These are phyloP conservation scores for Stephanocyclus meneghinianus DNA, from an alignment of 352 stramenopile species.

Conservation along the genomic window DNA sequence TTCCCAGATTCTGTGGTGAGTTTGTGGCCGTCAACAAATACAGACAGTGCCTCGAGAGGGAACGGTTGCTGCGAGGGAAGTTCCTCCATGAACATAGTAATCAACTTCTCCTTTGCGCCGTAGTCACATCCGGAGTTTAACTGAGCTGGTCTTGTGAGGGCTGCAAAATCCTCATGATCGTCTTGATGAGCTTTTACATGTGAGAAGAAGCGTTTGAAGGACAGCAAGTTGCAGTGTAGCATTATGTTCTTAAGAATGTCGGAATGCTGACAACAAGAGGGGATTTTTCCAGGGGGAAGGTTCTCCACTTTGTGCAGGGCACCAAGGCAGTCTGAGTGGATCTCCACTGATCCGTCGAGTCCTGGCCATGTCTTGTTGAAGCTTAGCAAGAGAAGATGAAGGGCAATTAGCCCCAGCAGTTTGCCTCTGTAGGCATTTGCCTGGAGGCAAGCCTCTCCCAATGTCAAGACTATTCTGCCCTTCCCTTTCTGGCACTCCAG, in stretches of 20 bases:
- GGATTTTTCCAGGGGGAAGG: constrained; percentile 8
- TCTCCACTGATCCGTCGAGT: not conserved
- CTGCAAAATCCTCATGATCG: not conserved
- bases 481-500: not conserved
- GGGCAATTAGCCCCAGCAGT: constrained; percentile 6
- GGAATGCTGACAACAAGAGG: constrained; percentile 8
- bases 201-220: not conserved
- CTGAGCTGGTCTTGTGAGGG: constrained; percentile 1
- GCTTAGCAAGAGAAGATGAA: constrained; percentile 2
- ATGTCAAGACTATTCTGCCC: not conserved
- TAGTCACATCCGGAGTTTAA: not conserved
- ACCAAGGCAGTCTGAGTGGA: constrained; percentile 7
- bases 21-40: not conserved
- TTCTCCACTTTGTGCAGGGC: not conserved
- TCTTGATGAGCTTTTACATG: constrained; percentile 6
- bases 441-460: constrained; percentile 1
- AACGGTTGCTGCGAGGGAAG: not conserved
- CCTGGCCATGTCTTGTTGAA: not conserved
- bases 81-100: not conserved
- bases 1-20: no score
- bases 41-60: not conserved
- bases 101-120: not conserved
- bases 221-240: not conserved
- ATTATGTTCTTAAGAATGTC: constrained; percentile 14
- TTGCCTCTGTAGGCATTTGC: constrained; percentile 11